Percentiles rank a stretch among this genome's conserved stretches.
Conservation (phyloP, 805 yeast genomes). For the Ogataea nakhonphanomensis region DNA sequence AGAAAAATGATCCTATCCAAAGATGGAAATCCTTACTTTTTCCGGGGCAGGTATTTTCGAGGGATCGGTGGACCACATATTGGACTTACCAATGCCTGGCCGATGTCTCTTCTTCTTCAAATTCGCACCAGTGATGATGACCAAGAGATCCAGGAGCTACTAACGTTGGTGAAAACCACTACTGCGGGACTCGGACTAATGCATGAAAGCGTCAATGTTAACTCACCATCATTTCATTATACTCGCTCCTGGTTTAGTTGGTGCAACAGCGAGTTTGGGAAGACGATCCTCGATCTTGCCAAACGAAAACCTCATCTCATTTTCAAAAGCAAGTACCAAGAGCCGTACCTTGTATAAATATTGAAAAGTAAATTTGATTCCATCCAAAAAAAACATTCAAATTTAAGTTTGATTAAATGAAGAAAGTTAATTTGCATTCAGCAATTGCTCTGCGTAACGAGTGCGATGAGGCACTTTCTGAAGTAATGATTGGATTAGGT, state of each 20-base stretch:
- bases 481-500: conserved; percentile 40
- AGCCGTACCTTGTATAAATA: conserved; percentile 1
- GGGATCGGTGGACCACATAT: conserved; percentile 94
- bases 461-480: conserved; percentile 46
- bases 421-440: conserved; percentile 38
- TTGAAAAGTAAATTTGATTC: conserved; percentile 38
- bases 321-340: conserved; percentile 42
- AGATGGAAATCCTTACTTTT: conserved; percentile 74
- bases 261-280: conserved; percentile 91
- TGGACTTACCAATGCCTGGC: conserved; percentile 83
- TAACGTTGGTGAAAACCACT: conserved; percentile 50
- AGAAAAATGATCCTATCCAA: conserved; percentile 68
- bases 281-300: conserved; percentile 76
- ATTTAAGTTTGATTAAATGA: conserved; percentile 5
- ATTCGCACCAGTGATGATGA: conserved; percentile 76
- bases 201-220: conserved; percentile 78
- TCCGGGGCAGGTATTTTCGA: conserved; percentile 57
- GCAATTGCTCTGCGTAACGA: conserved; percentile 45
- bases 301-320: conserved; percentile 69
- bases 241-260: conserved; percentile 93
- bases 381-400: conserved; percentile 17
- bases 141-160: conserved; percentile 52
- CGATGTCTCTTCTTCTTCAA: conserved; percentile 74
- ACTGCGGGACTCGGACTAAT: conserved; percentile 77
- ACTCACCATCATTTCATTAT: conserved; percentile 46